phyloP scores from a whole-genome alignment of 1,284 basidiomycete genomes.

The Entoloma clypeatum region DNA sequence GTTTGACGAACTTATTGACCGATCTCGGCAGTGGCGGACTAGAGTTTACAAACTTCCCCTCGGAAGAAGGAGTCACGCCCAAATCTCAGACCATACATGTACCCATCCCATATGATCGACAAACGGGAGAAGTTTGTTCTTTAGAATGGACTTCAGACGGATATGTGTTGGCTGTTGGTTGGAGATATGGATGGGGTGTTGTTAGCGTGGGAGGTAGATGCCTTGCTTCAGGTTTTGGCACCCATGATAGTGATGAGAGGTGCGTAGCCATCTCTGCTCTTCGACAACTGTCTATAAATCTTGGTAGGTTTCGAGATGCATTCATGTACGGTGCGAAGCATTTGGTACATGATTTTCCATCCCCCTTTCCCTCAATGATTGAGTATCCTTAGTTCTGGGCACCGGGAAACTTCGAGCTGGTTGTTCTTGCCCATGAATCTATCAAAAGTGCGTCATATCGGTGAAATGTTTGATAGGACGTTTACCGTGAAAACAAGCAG shows the following conservation, averaged over 20 bases:
- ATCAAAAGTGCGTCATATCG: conserved; percentile 41
- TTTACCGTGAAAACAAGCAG: conserved; percentile 33
- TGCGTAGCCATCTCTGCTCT: conserved; percentile 34
- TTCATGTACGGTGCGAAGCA: conserved; percentile 80
- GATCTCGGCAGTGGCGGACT: conserved; percentile 49
- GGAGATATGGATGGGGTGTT: conserved; percentile 86
- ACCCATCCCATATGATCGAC: conserved; percentile 52
- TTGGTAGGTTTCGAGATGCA: conserved; percentile 77
- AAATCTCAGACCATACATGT: conserved; percentile 53
- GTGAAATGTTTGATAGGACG: background rate
- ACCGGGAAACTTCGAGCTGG: conserved; percentile 84
- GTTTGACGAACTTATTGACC: conserved; percentile 5
- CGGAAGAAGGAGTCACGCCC: conserved; percentile 48
- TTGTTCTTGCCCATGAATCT: conserved; percentile 57
- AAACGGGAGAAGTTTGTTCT: conserved; percentile 69
- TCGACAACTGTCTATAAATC: background rate
- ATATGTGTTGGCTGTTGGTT: conserved; percentile 95
- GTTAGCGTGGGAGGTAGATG: conserved; percentile 91
- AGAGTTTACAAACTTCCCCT: conserved; percentile 62
- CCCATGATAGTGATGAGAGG: conserved; percentile 60
- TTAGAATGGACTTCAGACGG: conserved; percentile 95
- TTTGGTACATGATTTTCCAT: conserved; percentile 44
- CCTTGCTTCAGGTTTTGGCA: conserved; percentile 70
- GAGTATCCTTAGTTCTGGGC: conserved; percentile 75
- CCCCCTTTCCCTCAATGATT: background rate